Base-by-base conservation (phyloP, 2,329 filamentous ascomycete species). In the Rhynchosporium agropyri region DNA sequence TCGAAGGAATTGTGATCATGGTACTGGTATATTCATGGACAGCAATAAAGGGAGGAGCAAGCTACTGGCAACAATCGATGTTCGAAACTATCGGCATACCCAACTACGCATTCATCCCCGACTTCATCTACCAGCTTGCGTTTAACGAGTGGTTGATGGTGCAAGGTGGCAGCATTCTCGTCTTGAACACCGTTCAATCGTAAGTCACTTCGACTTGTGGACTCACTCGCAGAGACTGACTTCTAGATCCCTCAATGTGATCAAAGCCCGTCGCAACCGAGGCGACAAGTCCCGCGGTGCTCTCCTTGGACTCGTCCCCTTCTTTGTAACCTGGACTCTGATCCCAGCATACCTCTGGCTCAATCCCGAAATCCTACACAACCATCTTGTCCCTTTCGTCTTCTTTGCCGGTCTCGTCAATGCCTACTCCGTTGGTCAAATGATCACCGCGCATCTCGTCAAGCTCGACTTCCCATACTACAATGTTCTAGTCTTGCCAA, bases 81-180 rank as follows among this genome's bases (percentile, higher is more conserved):
- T 81, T 96, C 79, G 96, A 94, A 79, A 96, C 91, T 2, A 74
- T 91, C 13, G 73, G 73, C 15, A 76, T 97, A n/a, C 82, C 88
- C 1, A 79, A 86, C 63, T 77, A 79, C 42, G 76, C 79, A 26
- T 83, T 86, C 69, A 83, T 97, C 42, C 92, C 94, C 0, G 77
- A 84, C n/a, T 69, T 78, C 38, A 60, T 96, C 60, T 96, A 95
- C 78, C 80, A 91, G 58, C 81, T 96, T 70, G 88, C 89, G 65
- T 98, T 96, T 79, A 95, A 90, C 62, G 88, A 96, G 71, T 96
- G 91, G 89, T 97, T 94, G 78, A 88, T 98, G 81, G 82, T 92
- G 4, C 95, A 97, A 76, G 95, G 94, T 70, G 81, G 83, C 15
- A 65, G 95, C 58, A 86, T 99, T 58, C 83, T 97, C 50, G 85